Evolutionary conservation across 83 land plant species (phyloP), one percentile per base, ranked within the genome.

Genomic region (Larix sibirica): DNA sequence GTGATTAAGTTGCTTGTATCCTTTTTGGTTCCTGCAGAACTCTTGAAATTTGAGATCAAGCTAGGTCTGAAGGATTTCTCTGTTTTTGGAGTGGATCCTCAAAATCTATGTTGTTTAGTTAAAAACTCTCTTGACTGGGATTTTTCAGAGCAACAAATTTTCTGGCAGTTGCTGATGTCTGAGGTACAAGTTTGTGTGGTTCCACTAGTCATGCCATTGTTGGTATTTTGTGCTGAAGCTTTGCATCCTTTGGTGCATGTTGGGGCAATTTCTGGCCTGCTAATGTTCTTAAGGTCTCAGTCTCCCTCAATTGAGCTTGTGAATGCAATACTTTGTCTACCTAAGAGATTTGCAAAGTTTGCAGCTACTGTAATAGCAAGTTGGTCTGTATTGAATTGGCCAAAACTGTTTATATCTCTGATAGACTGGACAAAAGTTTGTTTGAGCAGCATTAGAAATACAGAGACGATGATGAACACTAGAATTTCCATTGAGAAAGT

Each of bases 331-430:
- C 21, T 84, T 59, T 81, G 64, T 4, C 56, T 84, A 17, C 89
- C 86, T 63, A 64, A 79, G 64, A 42, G 18, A 4, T 79, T 82
- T 64, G 50, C 62, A 23, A 82, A 82, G 40, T 84, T 87, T 50
- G 23, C 89, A 79, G 86, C 86, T 58, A 64, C 84, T 21, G 89
- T 84, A 69, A 59, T 87, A 68, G 86, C 86, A 36, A 71, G 69
- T 63, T 87, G 89, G 89, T 83, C 40, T 24, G 66, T 40, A 3
- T 79, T 84, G 3, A 84, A 74, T 47, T 18, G 68, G n/a, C 71
- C 84, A 59, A 56, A 56, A 62, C 26, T 84, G 36, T 71, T 82
- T 31, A 28, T 84, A 58, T 28, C 28, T 75, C 21, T 87, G 44
- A 66, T 33, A 36, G 78, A 73, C 9, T 87, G 76, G 77, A 56